Base-by-base conservation (phyloP, 2,329 filamentous ascomycete genomes). In the Diaporthe sp. region DNA sequence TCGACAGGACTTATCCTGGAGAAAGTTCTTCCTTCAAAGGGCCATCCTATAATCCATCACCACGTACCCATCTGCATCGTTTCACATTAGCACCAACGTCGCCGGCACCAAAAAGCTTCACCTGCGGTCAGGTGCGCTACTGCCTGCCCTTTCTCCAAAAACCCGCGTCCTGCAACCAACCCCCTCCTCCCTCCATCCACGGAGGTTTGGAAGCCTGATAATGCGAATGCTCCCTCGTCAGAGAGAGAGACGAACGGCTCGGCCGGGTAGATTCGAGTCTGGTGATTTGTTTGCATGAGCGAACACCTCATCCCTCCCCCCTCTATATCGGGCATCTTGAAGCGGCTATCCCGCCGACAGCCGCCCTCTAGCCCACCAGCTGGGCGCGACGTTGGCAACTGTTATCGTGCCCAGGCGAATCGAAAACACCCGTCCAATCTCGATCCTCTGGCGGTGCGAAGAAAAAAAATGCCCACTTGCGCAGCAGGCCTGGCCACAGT, bases 261-360 rank as follows among this genome's bases (percentile, higher is more conserved):
- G 64, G 64, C 64, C 64, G 64, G 64, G 40, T 68, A 74, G 40
- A 2, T n/a, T 38, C 13, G 42, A 67, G 50, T 68, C 54, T 64
- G 66, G 35, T 40, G 58, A 64, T 50, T 72, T 61, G 57, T 72
- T 52, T 54, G 70, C 70, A 64, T 64, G 70, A 54, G 71, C 38
- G 74, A 57, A 47, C 71, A 68, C 9, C 64, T 64, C 72, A 52
- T 58, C 54, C 47, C 38, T n/a, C 55, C 57, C 55, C 57, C 30
- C 71, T 75, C 74, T 73, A 70, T 73, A 75, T 75, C 74, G 71
- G 74, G 74, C 33, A 75, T 73, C 64, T 75, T 72, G 71, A 70
- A 50, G 64, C 74, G 71, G 42, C 67, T 71, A 74, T 74, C 71
- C 74, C 74, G 74, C 74, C 74, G 74, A 75, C 38, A 75, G 71